Conservation (phyloP, 139 green algal species). For the Microglena sp. region DNA sequence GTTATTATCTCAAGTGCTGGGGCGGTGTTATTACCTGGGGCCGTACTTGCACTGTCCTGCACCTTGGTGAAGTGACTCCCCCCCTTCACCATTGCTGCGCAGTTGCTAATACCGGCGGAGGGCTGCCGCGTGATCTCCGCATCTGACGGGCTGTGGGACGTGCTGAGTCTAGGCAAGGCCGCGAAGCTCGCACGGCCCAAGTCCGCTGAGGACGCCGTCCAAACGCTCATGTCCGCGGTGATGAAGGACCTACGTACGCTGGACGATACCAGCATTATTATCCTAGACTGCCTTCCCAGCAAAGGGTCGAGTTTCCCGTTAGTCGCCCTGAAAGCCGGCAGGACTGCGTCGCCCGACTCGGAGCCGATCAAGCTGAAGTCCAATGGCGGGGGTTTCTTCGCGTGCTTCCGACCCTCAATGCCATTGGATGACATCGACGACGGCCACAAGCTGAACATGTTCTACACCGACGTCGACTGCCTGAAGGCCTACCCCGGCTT, state of each 20-base stretch:
- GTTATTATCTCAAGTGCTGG: too few relatives aligned
- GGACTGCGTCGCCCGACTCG: too few relatives aligned
- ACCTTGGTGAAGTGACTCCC: too few relatives aligned
- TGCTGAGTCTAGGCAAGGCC: slow-evolving; percentile 31
- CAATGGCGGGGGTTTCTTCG: background rate
- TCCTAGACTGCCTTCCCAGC: background rate
- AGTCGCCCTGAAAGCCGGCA: too few relatives aligned
- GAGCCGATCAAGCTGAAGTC: background rate
- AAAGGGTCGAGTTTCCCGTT: too few relatives aligned
- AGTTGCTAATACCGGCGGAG: slow-evolving; percentile 46
- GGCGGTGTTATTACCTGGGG: too few relatives aligned
- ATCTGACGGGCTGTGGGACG: slow-evolving; percentile 83
- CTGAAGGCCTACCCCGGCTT: background rate
- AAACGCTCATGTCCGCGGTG: background rate
- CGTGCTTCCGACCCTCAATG: background rate
- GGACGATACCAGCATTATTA: background rate
- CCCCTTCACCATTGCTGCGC: too few relatives aligned
- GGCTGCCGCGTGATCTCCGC: slow-evolving; percentile 64
- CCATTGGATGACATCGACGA: background rate
- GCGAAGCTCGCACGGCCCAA: background rate
- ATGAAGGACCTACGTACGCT: background rate
- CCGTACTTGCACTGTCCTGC: too few relatives aligned
- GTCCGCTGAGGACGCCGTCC: too few relatives aligned
- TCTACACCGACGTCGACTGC: background rate
- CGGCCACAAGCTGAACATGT: background rate